Percentiles rank a stretch among this genome's conserved stretches.
phyloP scores from a whole-genome alignment of 176 grass and related monocot genomes.

The Zoysia pacifica region DNA sequence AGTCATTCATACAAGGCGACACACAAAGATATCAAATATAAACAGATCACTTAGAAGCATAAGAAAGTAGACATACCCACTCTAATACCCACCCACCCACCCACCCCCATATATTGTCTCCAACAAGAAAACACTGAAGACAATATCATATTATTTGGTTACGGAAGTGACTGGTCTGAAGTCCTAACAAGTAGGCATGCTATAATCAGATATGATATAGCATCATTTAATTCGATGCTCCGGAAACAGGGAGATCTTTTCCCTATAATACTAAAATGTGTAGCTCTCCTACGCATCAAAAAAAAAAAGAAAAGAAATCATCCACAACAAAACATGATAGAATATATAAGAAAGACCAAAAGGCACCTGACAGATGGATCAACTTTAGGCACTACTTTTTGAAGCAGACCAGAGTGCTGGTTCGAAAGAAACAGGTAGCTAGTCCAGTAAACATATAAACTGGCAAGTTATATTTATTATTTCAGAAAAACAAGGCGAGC shows the following conservation, averaged over 20 bases:
- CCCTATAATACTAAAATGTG: no score
- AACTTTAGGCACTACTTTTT: not conserved
- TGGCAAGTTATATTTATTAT: not conserved
- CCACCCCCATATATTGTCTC: not conserved
- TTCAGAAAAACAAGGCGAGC: not conserved
- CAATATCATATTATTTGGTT: not conserved
- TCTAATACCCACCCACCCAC: not conserved
- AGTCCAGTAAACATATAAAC: not conserved
- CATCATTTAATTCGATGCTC: no score
- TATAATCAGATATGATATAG: no score
- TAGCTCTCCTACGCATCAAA: no score
- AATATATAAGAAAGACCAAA: not conserved
- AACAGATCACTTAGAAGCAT: not conserved
- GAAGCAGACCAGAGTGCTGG: not conserved
- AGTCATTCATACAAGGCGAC: not conserved
- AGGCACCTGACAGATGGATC: not conserved
- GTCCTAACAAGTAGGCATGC: no score
- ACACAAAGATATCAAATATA: not conserved
- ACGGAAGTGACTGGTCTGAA: not conserved
- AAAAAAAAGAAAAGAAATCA: not conserved
- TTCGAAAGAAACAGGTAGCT: not conserved
- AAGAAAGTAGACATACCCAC: slow-evolving; percentile 1
- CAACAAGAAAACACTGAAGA: slow-evolving; percentile 2
- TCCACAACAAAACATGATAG: slow-evolving; percentile 2
- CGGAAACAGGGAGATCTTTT: no score